phyloP scores from a whole-genome alignment of 225 moss, liverwort and hornwort genomes.

The Straminergon stramineum region DNA sequence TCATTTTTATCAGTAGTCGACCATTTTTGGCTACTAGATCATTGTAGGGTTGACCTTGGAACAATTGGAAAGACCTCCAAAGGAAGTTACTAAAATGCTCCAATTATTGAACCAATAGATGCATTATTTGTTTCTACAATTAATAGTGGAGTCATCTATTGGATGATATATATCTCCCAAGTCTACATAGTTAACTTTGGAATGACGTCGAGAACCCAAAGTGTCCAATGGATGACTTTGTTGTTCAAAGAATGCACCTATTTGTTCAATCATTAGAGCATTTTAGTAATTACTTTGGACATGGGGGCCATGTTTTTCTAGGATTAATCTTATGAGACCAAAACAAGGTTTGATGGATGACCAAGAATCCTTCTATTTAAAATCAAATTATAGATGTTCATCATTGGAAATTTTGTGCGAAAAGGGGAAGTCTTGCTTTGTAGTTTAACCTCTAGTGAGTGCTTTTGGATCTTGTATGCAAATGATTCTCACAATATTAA shows the following conservation, averaged over 20 bases:
- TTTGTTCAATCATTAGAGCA: background rate
- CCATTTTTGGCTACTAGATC: background rate
- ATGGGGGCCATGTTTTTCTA: rapidly evolving
- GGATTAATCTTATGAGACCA: no score
- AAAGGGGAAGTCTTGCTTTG: no score
- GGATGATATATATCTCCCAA: rapidly evolving
- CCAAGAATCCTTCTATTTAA: no score
- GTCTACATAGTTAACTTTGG: rapidly evolving
- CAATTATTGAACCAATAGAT: background rate
- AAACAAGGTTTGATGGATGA: no score
- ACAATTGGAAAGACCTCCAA: background rate
- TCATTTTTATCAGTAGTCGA: background rate
- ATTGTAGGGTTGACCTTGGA: rapidly evolving
- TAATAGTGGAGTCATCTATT: background rate
- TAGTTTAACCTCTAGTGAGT: no score
- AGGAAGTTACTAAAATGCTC: background rate
- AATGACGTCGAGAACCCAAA: background rate
- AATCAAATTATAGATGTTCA: no score
- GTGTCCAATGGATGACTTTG: background rate
- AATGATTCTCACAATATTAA: no score
- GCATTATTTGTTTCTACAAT: no score
- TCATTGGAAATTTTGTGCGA: no score
- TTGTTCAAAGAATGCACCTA: background rate
- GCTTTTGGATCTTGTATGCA: no score
- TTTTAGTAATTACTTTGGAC: no score